Base-by-base conservation (phyloP, 1,139 yeast species). In the Lodderomyces metapsilosis region DNA sequence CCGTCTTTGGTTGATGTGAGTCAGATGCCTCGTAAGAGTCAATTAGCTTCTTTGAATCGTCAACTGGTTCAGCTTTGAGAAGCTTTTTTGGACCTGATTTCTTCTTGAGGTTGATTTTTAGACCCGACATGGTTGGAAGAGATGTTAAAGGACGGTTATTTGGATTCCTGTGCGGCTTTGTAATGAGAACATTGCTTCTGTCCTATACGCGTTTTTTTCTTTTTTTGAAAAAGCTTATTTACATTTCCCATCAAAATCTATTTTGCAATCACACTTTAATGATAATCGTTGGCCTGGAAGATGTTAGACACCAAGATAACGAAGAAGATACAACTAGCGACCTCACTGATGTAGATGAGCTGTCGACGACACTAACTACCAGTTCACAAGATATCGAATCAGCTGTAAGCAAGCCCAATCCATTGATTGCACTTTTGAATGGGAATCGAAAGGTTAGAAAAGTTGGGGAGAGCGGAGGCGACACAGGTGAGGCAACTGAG, bases 71-170 rank as follows among this genome's bases (percentile, higher is more conserved):
- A 3, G 33, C 55, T 12, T 57, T 44, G 11, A 45, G 42, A 3
- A 36, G 20, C 28, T 41, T 43, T 23, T 41, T 40, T 4, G 44
- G 39, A 2, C 24, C 36, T 4, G 27, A 27, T 20, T 40, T 47
- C 43, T 44, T 53, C 50, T 51, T 58, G 43, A 62, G 49, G 39
- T 52, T 61, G 22, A 64, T 47, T 42, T 54, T 58, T 24, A 63
- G 55, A n/a, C 67, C 61, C 3, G 31, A 24, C 33, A 36, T 36
- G 12, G 22, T 4, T 5, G 11, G 20, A 12, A 21, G 15, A 25
- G n/a, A 3, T 5, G 18, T 3, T n/a, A n/a, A n/a, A 28, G 11
- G 10, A 15, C 4, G n/a, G 12, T 8, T 15, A 15, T 28, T 15
- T 6, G 15, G n/a, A 10, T 28, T 20, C 22, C 22, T 6, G 32